phyloP scores from a whole-genome alignment of 2,329 filamentous ascomycete species.

The Sporothrix luriei region DNA sequence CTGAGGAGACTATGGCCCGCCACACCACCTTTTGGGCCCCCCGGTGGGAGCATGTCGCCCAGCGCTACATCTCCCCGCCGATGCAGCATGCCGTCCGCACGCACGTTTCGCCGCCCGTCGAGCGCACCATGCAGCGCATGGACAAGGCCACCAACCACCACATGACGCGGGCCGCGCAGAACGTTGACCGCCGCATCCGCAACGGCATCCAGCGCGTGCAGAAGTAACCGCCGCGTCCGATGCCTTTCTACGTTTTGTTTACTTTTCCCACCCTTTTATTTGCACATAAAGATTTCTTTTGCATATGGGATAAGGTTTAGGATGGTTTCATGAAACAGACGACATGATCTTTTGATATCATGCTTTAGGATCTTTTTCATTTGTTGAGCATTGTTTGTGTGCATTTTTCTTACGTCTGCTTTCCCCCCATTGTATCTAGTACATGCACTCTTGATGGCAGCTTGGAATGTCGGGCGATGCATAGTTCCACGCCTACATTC shows the following conservation, averaged over 20 bases:
- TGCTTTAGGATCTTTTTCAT: slow-evolving; percentile 10
- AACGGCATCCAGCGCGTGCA: slow-evolving; percentile 46
- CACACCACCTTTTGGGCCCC: slow-evolving; percentile 62
- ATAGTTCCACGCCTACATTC: background rate
- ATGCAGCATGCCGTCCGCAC: slow-evolving; percentile 51
- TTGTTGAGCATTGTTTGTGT: background rate
- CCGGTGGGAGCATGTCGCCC: slow-evolving; percentile 62
- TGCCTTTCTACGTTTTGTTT: background rate
- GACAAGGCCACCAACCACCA: slow-evolving; percentile 49
- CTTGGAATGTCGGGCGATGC: background rate
- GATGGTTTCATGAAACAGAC: slow-evolving; percentile 10
- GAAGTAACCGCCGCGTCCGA: background rate
- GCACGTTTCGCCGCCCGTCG: slow-evolving; percentile 53
- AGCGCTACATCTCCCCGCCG: slow-evolving; percentile 54
- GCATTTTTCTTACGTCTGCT: background rate
- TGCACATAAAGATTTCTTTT: slow-evolving; percentile 7
- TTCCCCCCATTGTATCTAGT: background rate
- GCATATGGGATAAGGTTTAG: background rate
- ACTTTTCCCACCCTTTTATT: background rate
- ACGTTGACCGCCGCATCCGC: slow-evolving; percentile 53
- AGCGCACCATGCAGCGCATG: slow-evolving; percentile 50
- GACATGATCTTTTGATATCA: background rate
- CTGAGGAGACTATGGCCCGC: slow-evolving; percentile 56
- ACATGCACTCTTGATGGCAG: slow-evolving; percentile 8
- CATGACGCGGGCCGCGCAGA: slow-evolving; percentile 55